These are phyloP conservation scores for Pyrrhoderma noxium DNA, from an alignment of 1,284 basidiomycete genomes.

Conservation along the genomic window DNA sequence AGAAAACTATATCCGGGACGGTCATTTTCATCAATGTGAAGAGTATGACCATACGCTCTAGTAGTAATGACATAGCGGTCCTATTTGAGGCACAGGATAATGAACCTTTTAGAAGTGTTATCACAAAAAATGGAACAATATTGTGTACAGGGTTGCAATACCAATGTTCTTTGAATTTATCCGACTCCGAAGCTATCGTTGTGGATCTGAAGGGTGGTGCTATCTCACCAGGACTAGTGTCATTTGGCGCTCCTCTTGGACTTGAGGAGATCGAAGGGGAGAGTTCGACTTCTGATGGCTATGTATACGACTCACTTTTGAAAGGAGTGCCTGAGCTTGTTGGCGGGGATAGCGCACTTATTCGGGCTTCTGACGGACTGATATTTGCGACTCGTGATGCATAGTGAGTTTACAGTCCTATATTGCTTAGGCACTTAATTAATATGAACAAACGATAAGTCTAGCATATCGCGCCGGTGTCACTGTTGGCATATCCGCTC, in stretches of 20 bases:
- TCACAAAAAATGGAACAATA: constrained; percentile 37
- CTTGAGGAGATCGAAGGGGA: constrained; percentile 48
- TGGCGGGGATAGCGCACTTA: constrained; percentile 40
- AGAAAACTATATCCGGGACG: constrained; percentile 27
- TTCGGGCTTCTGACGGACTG: constrained; percentile 69
- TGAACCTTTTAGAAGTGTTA: constrained; percentile 30
- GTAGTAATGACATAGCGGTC: constrained; percentile 26
- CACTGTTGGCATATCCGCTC: constrained; percentile 54
- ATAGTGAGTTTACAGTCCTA: constrained; percentile 42
- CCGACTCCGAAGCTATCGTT: constrained; percentile 14
- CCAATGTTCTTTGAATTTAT: constrained; percentile 29
- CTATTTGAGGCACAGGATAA: constrained; percentile 18
- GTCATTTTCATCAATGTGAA: constrained; percentile 56
- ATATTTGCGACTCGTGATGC: constrained; percentile 66
- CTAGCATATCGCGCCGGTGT: constrained; percentile 56
- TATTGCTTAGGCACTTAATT: neutral
- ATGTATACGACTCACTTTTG: constrained; percentile 44
- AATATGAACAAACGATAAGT: constrained; percentile 31
- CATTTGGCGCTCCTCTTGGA: constrained; percentile 18
- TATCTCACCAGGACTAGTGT: constrained; percentile 20
- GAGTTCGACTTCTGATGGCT: constrained; percentile 59
- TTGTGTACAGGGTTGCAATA: constrained; percentile 27
- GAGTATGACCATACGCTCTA: constrained; percentile 36
- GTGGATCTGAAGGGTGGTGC: constrained; percentile 22
- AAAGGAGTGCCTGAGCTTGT: constrained; percentile 34